A percentile compares a stretch with the other conserved stretches of the same genome.
phyloP scores from a whole-genome alignment of 768 basidiomycete genomes.

The Holtermannia corniformis region DNA sequence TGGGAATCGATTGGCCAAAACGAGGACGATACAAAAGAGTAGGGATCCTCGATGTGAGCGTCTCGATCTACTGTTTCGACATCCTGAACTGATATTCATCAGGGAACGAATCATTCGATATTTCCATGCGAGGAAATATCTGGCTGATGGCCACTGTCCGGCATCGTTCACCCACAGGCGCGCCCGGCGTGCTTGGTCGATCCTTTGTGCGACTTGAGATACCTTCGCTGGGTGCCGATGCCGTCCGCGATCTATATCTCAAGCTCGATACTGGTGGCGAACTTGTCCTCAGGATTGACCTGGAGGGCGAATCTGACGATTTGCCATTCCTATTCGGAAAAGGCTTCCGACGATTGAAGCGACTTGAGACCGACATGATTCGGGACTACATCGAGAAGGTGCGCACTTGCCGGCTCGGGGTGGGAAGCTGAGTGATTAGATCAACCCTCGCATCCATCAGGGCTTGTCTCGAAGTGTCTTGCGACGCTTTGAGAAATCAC shows the following conservation, averaged over 20 bases:
- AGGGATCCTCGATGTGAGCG: constrained; percentile 76
- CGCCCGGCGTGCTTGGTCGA: constrained; percentile 77
- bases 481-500: constrained; percentile 38
- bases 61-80: no score
- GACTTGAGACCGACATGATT: constrained; percentile 91
- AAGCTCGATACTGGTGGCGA: constrained; percentile 79
- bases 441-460: constrained; percentile 85
- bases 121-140: constrained; percentile 82
- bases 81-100: constrained; percentile 7
- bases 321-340: constrained; percentile 95
- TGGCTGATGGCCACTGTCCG: constrained; percentile 96
- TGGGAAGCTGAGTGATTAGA: constrained; percentile 48
- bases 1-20: constrained; percentile 83
- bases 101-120: constrained; percentile 98
- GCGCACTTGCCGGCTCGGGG: constrained; percentile 12
- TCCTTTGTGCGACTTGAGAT: constrained; percentile 80
- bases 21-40: constrained; percentile 88
- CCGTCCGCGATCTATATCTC: constrained; percentile 85
- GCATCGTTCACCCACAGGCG: constrained; percentile 79
- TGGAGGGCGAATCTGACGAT: constrained; percentile 99
- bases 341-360: constrained; percentile 76
- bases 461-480: constrained; percentile 58
- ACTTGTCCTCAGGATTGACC: constrained; percentile 77
- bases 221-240: constrained; percentile 75
- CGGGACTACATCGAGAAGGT: constrained; percentile 96